Evolutionary conservation across 1,284 basidiomycete species (phyloP), one percentile per base, ranked within the genome.

Genomic region (Porodaedalea pini): DNA sequence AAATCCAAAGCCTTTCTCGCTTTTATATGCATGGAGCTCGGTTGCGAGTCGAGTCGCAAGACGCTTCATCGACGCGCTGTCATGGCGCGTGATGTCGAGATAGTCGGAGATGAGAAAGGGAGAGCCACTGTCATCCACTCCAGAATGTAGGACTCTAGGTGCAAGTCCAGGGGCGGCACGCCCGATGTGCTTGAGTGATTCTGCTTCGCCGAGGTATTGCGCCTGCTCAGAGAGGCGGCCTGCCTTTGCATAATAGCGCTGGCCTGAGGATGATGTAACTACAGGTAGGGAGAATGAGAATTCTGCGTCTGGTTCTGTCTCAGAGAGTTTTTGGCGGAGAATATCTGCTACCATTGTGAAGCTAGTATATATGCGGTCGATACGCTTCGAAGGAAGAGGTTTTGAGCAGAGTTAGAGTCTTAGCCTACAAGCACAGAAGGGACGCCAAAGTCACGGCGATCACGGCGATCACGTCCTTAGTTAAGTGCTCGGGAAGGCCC

Each of bases 41-140:
- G 71, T 78, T 0, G 86, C 85, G 56, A 86, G 70, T 60, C 88
- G 79, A 68, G 77, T 74, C 6, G 84, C 91, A 1, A 94, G 73
- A 29, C 71, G 68, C 50, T 69, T 69, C 0, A 82, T 84, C 8
- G 81, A 71, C 13, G 71, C 62, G 23, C 71, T 68, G 19, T 75
- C 74, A 11, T 89, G 71, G n/a, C 74, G 66, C 0, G 69, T 67
- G 13, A 88, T 71, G 23, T 86, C 74, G 63, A 85, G 87, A 72
- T 88, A 89, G 65, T 92, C 84, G 0, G 86, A 86, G 31, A 93
- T 78, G 73, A 92, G 85, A 67, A 78, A 86, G 0, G 87, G 86
- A 40, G 66, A 68, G 10, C 76, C 80, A 4, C 66, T 68, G 7
- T 68, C 63, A 15, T 64, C 66, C 17, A 77, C 59, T 1, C 83